Conservation (phyloP, 2,329 filamentous ascomycete species). For the Raffaelea arxii region DNA sequence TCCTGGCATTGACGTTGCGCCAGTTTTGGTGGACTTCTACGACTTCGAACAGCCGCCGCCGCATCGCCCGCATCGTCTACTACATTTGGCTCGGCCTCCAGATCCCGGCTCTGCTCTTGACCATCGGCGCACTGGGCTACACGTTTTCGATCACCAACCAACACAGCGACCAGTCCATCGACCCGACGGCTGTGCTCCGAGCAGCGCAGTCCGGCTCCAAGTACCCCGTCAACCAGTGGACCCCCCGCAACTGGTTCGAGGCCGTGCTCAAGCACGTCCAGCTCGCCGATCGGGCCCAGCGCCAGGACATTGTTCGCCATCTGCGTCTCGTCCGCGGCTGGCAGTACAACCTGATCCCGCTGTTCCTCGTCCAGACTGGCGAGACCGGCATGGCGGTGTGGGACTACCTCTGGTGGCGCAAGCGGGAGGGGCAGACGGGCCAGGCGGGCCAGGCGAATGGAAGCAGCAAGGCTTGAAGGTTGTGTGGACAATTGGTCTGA, state of each 20-base stretch:
- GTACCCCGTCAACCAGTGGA: conserved; percentile 24
- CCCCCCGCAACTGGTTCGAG: conserved; percentile 29
- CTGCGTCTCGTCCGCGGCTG: conserved; percentile 23
- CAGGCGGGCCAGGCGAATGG: no score
- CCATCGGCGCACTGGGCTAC: conserved; percentile 24
- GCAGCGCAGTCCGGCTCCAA: conserved; percentile 6
- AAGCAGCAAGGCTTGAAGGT: no score
- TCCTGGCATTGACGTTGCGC: conserved; percentile 17
- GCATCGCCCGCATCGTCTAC: conserved; percentile 15
- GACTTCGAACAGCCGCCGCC: not conserved
- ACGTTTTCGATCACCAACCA: conserved; percentile 22
- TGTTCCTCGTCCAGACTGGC: conserved; percentile 15
- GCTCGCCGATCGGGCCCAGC: conserved; percentile 14
- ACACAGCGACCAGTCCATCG: conserved; percentile 21
- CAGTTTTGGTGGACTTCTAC: not conserved
- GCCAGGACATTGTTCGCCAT: conserved; percentile 17
- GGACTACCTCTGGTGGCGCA: conserved; percentile 6
- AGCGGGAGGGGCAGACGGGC: no score
- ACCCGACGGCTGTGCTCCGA: conserved; percentile 15
- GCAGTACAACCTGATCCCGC: conserved; percentile 26
- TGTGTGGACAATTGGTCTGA: no score
- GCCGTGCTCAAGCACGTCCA: conserved; percentile 21
- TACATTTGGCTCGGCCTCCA: conserved; percentile 24
- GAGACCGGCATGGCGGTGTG: conserved; percentile 10
- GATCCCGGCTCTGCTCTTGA: conserved; percentile 25